Evolutionary conservation across 768 basidiomycete species (phyloP), one percentile per base, ranked within the genome.

Genomic region (Suillus fuscotomentosus): DNA sequence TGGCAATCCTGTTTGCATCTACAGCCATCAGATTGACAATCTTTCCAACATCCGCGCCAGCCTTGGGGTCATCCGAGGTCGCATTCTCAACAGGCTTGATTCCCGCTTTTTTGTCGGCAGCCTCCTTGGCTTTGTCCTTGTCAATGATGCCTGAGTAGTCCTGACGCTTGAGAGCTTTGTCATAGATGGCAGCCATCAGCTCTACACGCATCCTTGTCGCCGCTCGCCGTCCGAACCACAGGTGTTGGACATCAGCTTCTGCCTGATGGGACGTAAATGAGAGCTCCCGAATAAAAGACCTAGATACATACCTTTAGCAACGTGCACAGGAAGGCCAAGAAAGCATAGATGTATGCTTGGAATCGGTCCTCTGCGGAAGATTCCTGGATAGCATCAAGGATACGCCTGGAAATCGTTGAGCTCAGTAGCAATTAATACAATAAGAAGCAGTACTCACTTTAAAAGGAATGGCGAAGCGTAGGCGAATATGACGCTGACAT

Each of bases 11-110:
- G 70, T 88, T 89, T 3, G 88, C 87, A 72, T 94, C 92, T 8
- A 85, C 87, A 15, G 91, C 87, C 93, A 96, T 96, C 42, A 95
- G 76, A 68, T 94, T 93, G 62, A 95, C 92, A 60, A 96, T 92
- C 74, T 95, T 95, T 14, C 95, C 95, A 14, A 91, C 82, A 72
- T 94, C 91, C 9, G 95, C 95, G 17, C 92, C 91, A 0, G 89
- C 84, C 68, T 86, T 89, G 1, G 88, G 85, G 38, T 91, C 80
- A 64, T 78, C 77, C 60, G 66, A 72, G 50, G 69, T 64, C 17
- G 70, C 41, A 59, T 74, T 70, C 76, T 82, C 56, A 5, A 68
- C 63, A 9, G 65, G 47, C 4, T 60, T 17, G 31, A 61, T 5
- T 20, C 70, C 72, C 9, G 68, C 66, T 39, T 68, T 72, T 36